Base-by-base conservation (phyloP, 2,329 filamentous ascomycete species). In the Fusarium multiceps region DNA sequence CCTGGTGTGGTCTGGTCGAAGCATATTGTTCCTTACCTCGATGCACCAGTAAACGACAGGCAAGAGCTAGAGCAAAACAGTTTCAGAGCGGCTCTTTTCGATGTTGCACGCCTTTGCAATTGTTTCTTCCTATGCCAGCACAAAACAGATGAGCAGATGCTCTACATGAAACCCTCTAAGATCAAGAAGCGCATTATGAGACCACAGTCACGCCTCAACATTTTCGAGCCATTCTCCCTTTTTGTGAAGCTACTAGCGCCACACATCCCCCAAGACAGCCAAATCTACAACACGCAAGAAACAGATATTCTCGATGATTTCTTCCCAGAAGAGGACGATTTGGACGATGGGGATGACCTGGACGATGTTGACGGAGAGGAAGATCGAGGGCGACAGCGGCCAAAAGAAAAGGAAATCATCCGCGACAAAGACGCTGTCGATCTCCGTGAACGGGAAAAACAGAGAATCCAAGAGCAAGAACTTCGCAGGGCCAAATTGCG, bases 401-500 rank as follows among this genome's bases (percentile, higher is more conserved):
- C 55, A 12, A 80, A 74, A 49, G 77, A 80, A 63, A 79, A 74
- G 40, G 78, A 80, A 56, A 79, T 82, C 30, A 66, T 82, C 3
- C 78, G 77, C 18, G 73, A 82, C 59, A 79, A 75, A 40, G 76
- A 74, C 18, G 79, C 86, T 1, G 81, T 86, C 43, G 81, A 85
- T 42, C 81, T 88, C 32, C 86, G 91, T 71, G 82, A 87, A 50
- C 83, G 80, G 56, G 89, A 90, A 53, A 80, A 82, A 55, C 78
- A 80, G n/a, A 86, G 88, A 55, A 77, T 85, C 7, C 78, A 83
- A 59, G 83, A 87, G 58, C 87, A 90, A 74, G 84, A 88, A 55
- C 77, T 80, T 65, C 87, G 89, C 27, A 80, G 82, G 30, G 75
- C 78, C 69, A 84, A 81, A 62, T 81, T 86, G 37, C 84, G 80